Conservation (phyloP, 805 yeast species). For the Barnettozyma californica region DNA sequence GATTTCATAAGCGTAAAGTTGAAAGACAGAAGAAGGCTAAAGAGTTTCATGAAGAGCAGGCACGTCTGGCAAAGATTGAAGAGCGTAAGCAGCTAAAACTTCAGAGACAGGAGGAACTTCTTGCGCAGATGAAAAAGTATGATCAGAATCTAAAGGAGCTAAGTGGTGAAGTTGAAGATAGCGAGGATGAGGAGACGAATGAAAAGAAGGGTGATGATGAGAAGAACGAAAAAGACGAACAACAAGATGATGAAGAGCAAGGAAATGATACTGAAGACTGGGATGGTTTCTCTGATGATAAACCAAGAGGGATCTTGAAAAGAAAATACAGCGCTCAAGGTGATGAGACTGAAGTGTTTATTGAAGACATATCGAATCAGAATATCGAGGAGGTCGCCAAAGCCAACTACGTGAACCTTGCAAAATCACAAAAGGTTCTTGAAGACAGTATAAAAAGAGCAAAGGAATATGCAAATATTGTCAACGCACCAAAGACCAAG, state of each 20-base stretch:
- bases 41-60: conserved; percentile 71
- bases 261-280: conserved; percentile 28
- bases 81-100: conserved; percentile 67
- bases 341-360: conserved; percentile 39
- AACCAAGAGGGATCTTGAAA: conserved; percentile 24
- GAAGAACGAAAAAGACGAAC: conserved; percentile 29
- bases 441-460: conserved; percentile 75
- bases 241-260: conserved; percentile 16
- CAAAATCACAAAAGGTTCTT: conserved; percentile 61
- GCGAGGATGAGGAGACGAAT: conserved; percentile 14
- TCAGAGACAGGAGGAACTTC: conserved; percentile 62
- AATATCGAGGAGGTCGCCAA: conserved; percentile 57
- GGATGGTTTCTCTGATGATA: conserved; percentile 33
- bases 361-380: conserved; percentile 43
- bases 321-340: conserved; percentile 19
- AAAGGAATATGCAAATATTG: conserved; percentile 68
- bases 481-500: conserved; percentile 23
- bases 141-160: conserved; percentile 38
- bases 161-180: conserved; percentile 17
- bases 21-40: conserved; percentile 85
- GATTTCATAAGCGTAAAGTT: conserved; percentile 90
- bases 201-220: conserved; percentile 19
- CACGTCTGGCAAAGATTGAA: conserved; percentile 62
- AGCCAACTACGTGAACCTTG: conserved; percentile 66
- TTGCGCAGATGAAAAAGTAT: conserved; percentile 55